A percentile compares a stretch with the other conserved stretches of the same genome.
These are phyloP conservation scores for Heimioporus sp. DNA, from an alignment of 768 basidiomycete genomes.

Conservation along the genomic window DNA sequence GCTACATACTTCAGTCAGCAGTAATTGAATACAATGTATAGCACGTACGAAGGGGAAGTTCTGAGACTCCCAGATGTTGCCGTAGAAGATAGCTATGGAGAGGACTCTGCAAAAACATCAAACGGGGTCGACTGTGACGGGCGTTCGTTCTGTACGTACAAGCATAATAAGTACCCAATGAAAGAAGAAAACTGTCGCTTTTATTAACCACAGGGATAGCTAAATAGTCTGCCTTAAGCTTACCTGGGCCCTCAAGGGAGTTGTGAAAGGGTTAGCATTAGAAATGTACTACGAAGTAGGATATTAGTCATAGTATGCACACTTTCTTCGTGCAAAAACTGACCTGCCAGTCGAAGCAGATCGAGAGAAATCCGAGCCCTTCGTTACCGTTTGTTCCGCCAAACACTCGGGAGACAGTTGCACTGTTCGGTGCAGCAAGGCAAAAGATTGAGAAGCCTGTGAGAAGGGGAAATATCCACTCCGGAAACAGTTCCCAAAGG, in stretches of 20 bases:
- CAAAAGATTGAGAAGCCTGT: constrained; percentile 64
- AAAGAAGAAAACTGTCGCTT: constrained; percentile 39
- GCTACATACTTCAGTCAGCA: constrained; percentile 10
- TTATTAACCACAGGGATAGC: background rate
- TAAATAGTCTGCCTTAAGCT: background rate
- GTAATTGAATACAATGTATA: background rate
- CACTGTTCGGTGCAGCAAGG: constrained; percentile 47
- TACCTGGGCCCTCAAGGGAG: constrained; percentile 51
- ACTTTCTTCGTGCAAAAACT: constrained; percentile 20
- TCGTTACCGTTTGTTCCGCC: constrained; percentile 63
- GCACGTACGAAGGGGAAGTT: background rate
- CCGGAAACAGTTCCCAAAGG: constrained; percentile 23
- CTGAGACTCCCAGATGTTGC: constrained; percentile 45
- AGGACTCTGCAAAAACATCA: constrained; percentile 24
- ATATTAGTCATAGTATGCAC: background rate
- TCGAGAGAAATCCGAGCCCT: constrained; percentile 55
- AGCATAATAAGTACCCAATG: constrained; percentile 48
- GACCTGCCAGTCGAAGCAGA: constrained; percentile 28
- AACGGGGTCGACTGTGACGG: background rate
- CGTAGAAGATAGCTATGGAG: constrained; percentile 38
- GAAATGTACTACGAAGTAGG: constrained; percentile 15
- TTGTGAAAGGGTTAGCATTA: constrained; percentile 44
- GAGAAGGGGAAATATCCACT: constrained; percentile 51
- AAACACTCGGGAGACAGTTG: constrained; percentile 53
- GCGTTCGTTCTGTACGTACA: constrained; percentile 31